These are phyloP conservation scores for Cyberlindnera mississippiensis DNA, from an alignment of 805 yeast genomes.

Conservation along the genomic window DNA sequence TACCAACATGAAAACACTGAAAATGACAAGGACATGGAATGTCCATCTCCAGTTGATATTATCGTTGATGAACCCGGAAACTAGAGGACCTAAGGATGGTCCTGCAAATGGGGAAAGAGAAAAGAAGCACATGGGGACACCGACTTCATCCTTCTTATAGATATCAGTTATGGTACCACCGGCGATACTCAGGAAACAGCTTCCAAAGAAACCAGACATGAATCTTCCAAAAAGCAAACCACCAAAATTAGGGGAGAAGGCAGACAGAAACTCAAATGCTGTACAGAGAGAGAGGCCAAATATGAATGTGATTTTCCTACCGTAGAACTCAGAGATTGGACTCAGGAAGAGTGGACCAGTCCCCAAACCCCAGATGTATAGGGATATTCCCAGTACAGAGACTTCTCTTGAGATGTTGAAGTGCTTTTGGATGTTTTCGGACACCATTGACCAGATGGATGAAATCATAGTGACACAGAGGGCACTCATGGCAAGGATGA, in stretches of 20 bases:
- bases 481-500: constrained; percentile 50
- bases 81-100: constrained; percentile 65
- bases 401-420: constrained; percentile 55
- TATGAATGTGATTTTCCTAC: constrained; percentile 57
- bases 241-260: constrained; percentile 56
- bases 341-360: constrained; percentile 62
- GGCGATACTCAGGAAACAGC: constrained; percentile 70
- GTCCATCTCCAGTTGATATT: constrained; percentile 64
- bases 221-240: constrained; percentile 64
- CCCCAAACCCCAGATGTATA: constrained; percentile 70
- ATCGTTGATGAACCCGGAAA: constrained; percentile 52
- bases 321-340: constrained; percentile 65
- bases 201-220: constrained; percentile 68
- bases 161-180: constrained; percentile 77
- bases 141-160: constrained; percentile 56
- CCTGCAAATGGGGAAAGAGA: constrained; percentile 65
- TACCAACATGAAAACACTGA: constrained; percentile 51
- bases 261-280: constrained; percentile 51
- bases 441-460: constrained; percentile 62
- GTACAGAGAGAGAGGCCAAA: constrained; percentile 56
- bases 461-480: constrained; percentile 66
- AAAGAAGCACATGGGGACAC: constrained; percentile 64
- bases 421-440: constrained; percentile 42
- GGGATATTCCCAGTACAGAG: constrained; percentile 51
- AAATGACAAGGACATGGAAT: constrained; percentile 59